These are phyloP conservation scores for Avena sativa DNA, from an alignment of 176 grass and related monocot genomes.

Conservation along the genomic window DNA sequence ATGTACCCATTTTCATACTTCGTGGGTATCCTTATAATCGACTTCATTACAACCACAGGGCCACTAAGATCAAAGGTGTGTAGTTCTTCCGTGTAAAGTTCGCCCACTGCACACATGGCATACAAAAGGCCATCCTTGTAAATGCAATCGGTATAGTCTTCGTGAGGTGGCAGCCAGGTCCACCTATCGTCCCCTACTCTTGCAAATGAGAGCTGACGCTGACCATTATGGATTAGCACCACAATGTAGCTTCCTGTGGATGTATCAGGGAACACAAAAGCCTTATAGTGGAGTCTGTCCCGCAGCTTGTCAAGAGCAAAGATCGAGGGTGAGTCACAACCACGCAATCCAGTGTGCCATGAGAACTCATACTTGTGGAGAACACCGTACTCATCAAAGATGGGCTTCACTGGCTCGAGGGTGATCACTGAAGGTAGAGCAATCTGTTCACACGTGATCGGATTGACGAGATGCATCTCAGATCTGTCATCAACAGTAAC, in stretches of 20 bases:
- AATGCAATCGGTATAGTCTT: not conserved
- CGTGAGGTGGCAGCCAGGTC: not conserved
- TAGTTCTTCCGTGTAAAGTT: not conserved
- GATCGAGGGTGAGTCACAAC: too few species aligned
- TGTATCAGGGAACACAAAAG: not conserved
- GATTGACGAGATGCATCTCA: not conserved
- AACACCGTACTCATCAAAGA: not conserved
- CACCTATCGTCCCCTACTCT: slow-evolving; percentile 6
- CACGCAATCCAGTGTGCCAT: not conserved
- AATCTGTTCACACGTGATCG: not conserved
- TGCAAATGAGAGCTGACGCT: not conserved
- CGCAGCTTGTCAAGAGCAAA: not conserved
- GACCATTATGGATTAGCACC: not conserved
- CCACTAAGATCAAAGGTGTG: not conserved
- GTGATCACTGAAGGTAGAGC: slow-evolving; percentile 1
- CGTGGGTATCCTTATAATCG: not conserved
- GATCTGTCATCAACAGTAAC: not conserved
- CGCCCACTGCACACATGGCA: not conserved
- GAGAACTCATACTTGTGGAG: not conserved
- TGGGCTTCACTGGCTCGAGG: not conserved
- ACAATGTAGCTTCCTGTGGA: slow-evolving; percentile 2
- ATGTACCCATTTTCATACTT: not conserved
- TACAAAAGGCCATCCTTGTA: slow-evolving; percentile 25
- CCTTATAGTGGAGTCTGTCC: not conserved
- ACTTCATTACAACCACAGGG: not conserved